These are phyloP conservation scores for Suhomyces canberraensis DNA, from an alignment of 805 yeast species.

Conservation along the genomic window DNA sequence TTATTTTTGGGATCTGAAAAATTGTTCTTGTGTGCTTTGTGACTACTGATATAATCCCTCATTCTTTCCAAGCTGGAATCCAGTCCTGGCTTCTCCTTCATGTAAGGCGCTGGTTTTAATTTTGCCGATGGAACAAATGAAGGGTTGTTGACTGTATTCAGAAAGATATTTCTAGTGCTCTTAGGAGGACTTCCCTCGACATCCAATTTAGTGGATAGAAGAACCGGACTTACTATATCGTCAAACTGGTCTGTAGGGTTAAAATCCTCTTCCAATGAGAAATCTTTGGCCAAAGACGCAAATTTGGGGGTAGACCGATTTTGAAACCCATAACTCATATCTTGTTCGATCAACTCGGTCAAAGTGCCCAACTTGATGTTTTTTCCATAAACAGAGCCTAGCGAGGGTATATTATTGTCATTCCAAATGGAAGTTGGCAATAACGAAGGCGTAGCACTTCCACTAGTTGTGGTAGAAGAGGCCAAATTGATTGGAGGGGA, in stretches of 20 bases:
- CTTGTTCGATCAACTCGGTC: not conserved
- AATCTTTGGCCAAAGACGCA: not conserved
- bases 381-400: not conserved
- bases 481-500: conserved; percentile 2
- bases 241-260: not conserved
- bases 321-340: not conserved
- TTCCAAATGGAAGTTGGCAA: conserved; percentile 10
- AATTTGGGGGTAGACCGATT: not conserved
- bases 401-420: conserved; percentile 1
- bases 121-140: conserved; percentile 13
- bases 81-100: not conserved
- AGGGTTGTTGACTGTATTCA: conserved; percentile 14
- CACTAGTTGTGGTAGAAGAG: conserved; percentile 4
- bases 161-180: conserved; percentile 10
- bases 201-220: not conserved
- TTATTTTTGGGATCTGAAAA: not conserved
- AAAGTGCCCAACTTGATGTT: conserved; percentile 1
- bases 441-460: conserved; percentile 9
- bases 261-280: conserved; percentile 3
- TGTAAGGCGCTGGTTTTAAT: conserved; percentile 1
- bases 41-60: not conserved
- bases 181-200: not conserved
- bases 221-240: not conserved
- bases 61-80: conserved; percentile 1
- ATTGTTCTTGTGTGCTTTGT: not conserved